These are phyloP conservation scores for Syzygium oleosum DNA, from an alignment of 345 rosid species.

Conservation along the genomic window DNA sequence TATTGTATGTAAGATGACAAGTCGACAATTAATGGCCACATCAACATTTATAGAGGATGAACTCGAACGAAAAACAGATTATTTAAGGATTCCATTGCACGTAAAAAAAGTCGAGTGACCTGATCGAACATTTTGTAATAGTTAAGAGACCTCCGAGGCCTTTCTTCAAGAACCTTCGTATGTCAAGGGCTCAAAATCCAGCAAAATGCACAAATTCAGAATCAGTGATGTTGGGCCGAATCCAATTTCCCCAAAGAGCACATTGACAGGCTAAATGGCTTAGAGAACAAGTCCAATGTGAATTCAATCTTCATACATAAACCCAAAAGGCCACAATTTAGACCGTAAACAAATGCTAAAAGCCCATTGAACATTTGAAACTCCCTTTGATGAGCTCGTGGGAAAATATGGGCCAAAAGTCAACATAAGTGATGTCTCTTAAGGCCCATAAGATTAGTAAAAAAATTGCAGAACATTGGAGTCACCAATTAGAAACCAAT, in stretches of 20 bases:
- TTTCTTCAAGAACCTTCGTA: not conserved
- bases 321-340: not conserved
- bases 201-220: not conserved
- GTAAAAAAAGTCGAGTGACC: accelerated
- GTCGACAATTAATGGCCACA: not conserved
- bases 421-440: not conserved
- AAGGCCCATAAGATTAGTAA: not conserved
- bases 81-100: not conserved
- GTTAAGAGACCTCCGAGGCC: not conserved
- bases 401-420: not conserved
- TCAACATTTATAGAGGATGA: not conserved
- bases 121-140: not conserved
- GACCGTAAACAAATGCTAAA: not conserved
- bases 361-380: not conserved
- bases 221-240: not conserved
- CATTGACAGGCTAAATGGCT: not conserved
- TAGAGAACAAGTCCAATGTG: not conserved
- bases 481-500: not conserved
- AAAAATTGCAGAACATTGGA: not conserved
- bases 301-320: not conserved
- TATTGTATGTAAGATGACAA: not conserved
- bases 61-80: not conserved
- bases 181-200: not conserved
- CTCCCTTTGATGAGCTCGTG: not conserved
- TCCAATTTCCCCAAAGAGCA: not conserved